Percentiles rank a stretch among this genome's conserved stretches.
These are phyloP conservation scores for Nepenthes mirabilis DNA, from an alignment of 148 eudicot species.

Conservation along the genomic window DNA sequence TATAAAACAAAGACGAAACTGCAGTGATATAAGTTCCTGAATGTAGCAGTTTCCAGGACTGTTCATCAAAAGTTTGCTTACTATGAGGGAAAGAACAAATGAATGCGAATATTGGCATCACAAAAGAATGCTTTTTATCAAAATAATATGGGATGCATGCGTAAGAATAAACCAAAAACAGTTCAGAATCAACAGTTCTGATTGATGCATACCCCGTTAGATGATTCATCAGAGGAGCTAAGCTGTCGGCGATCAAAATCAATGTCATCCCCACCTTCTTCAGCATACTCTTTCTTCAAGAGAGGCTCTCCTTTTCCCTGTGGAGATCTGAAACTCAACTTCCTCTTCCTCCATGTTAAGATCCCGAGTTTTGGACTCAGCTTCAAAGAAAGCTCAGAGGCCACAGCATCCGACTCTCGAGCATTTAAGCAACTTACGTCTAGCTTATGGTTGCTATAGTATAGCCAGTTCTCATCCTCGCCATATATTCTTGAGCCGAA, in stretches of 20 bases:
- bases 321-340: constrained; percentile 34
- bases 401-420: not conserved
- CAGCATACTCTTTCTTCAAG: constrained; percentile 41
- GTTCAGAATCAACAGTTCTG: not conserved
- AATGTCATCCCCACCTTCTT: constrained; percentile 55
- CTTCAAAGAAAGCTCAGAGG: constrained; percentile 14
- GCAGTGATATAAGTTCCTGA: no score
- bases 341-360: constrained; percentile 57
- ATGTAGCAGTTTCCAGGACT: no score
- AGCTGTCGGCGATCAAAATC: constrained; percentile 60
- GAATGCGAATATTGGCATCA: no score
- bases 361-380: constrained; percentile 33
- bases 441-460: constrained; percentile 44
- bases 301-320: constrained; percentile 49
- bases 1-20: no score
- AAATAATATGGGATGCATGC: no score
- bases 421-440: constrained; percentile 36
- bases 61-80: no score
- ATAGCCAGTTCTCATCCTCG: constrained; percentile 45
- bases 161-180: not conserved
- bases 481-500: constrained; percentile 18
- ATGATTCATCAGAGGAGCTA: constrained; percentile 37
- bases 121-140: no score
- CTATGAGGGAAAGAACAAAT: no score
- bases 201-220: constrained; percentile 20